Evolutionary conservation across 108 stramenopile species (phyloP), one percentile per base, ranked within the genome.

Genomic region (Pseudonitzschia multiseries): DNA sequence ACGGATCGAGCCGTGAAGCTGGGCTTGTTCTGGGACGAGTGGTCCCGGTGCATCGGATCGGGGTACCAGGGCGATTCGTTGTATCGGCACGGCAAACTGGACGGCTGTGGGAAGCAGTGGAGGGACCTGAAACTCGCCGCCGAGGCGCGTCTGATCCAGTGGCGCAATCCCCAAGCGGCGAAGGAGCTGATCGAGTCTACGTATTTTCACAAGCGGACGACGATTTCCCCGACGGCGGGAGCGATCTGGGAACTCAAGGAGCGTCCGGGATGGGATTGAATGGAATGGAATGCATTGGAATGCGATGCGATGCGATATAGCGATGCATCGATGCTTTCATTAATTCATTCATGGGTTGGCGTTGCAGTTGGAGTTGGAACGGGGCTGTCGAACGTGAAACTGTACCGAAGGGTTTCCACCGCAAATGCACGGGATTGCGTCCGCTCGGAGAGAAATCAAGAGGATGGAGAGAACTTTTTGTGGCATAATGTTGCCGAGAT

Each of bases 241-340:
- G 78, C 84, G 50, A 92, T 94, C 72, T 94, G 93, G 93, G 89
- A 91, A 48, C 71, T 90, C 65, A 94, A 94, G 67, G 89, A 94
- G 53, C 68, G 67, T 63, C 89, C 93, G 20, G 82, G 88, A 21
- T 94, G 93, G 93, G 56, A 65, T 27, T 77, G 63, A 40, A 14
- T 63, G 13, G 17, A 41, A 59, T n/a, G 59, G 41, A 44, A 41
- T 18, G 31, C 22, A 71, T 0, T 54, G 24, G 36, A 36, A 36
- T 36, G n/a, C n/a, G n/a, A n/a, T 36, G 36, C 36, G 36, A 36
- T 5, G 36, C 36, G 6, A n/a, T n/a, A n/a, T n/a, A n/a, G n/a
- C n/a, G n/a, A n/a, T n/a, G n/a, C n/a, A n/a, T n/a, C n/a, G n/a
- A n/a, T n/a, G n/a, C n/a, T 36, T 36, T 36, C 4, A 6, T 36